A percentile compares a stretch with the other conserved stretches of the same genome.
Evolutionary conservation across 306 rosid species (phyloP).

Genomic region (Vicia sativa): DNA sequence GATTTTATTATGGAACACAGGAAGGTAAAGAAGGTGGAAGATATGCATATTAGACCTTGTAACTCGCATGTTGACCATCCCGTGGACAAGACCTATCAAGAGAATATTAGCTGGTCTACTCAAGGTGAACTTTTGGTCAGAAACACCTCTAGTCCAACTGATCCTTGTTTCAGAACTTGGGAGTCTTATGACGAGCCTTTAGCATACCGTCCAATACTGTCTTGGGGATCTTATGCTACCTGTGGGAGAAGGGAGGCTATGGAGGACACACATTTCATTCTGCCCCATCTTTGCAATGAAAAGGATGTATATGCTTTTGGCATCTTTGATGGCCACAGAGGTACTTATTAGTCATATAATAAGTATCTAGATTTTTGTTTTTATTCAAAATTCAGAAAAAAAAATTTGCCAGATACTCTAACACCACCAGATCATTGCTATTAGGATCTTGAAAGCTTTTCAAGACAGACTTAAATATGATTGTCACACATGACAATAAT

Average conservation of each 20-base stretch:
- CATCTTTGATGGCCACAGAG: constrained; percentile 94
- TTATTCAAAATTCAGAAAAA: background rate
- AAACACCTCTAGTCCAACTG: constrained; percentile 45
- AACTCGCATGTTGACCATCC: constrained; percentile 41
- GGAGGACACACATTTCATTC: constrained; percentile 92
- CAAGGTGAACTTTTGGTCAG: constrained; percentile 61
- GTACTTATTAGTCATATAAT: constrained; percentile 43
- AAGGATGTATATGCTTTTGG: constrained; percentile 76
- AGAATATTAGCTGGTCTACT: constrained; percentile 70
- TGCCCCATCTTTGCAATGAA: constrained; percentile 62
- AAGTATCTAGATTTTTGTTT: constrained; percentile 1
- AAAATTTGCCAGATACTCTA: no score
- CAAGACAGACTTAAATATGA: no score
- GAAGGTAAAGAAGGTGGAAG: constrained; percentile 48
- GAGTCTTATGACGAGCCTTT: constrained; percentile 46
- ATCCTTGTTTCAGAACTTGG: constrained; percentile 50
- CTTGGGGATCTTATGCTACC: constrained; percentile 93
- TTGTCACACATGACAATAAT: no score
- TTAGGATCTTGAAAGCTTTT: background rate
- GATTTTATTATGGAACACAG: constrained; percentile 54
- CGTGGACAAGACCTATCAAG: constrained; percentile 52
- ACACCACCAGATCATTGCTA: background rate
- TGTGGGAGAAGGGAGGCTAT: constrained; percentile 90
- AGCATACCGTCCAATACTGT: constrained; percentile 65
- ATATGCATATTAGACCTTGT: constrained; percentile 36